Conservation (phyloP, 169 alveolate species). For the Eimeria tenella region DNA sequence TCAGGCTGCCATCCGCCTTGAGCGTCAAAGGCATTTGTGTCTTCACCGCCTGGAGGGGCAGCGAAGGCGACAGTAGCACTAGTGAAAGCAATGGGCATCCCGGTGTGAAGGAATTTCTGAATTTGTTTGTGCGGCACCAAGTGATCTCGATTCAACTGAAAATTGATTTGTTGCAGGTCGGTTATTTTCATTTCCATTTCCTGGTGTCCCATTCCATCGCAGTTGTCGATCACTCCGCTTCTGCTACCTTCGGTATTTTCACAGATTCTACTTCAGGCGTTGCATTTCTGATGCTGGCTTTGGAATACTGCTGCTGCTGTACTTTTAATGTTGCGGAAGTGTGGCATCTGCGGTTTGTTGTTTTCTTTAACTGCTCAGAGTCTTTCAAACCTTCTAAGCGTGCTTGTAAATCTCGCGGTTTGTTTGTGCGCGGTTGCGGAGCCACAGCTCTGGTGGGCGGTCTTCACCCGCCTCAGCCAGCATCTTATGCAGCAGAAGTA, state of each 20-base stretch:
- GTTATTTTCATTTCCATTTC: background rate
- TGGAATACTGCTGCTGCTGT: background rate
- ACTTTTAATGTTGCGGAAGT: background rate
- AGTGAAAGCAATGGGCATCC: conserved; percentile 10
- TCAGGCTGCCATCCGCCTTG: conserved; percentile 12
- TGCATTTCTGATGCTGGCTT: background rate
- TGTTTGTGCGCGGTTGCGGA: conserved; percentile 70
- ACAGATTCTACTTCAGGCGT: background rate
- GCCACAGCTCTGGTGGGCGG: conserved; percentile 44
- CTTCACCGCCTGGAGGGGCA: conserved; percentile 49
- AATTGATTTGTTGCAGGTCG: conserved; percentile 53
- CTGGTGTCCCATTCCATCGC: background rate
- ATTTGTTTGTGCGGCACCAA: conserved; percentile 20
- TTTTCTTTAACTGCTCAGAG: background rate
- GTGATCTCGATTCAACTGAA: conserved; percentile 48
- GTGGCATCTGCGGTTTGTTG: conserved; percentile 11
- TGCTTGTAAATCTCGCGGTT: conserved; percentile 19
- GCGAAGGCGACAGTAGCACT: conserved; percentile 9
- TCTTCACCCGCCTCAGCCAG: conserved; percentile 28
- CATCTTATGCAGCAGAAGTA: conserved; percentile 46
- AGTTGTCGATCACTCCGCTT: background rate
- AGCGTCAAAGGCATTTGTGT: background rate
- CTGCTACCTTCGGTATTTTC: background rate
- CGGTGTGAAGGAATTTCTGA: conserved; percentile 53
- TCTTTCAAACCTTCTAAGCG: background rate